Base-by-base conservation (phyloP, 2,329 filamentous ascomycete genomes). In the Alternaria postmessia region DNA sequence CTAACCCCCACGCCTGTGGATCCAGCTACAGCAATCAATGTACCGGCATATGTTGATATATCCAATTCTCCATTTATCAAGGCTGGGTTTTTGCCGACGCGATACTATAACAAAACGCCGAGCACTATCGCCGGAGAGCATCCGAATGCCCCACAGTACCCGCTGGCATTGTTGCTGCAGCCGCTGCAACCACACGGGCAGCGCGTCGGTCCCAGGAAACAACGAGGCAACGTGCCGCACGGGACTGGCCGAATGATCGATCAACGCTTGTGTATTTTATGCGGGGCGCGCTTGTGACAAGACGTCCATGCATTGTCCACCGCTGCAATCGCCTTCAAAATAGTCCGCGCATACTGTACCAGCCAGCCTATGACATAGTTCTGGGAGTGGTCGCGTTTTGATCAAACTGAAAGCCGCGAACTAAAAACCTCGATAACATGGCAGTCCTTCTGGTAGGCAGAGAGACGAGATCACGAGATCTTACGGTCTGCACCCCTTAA, bases 161-260 rank as follows among this genome's bases (percentile, higher is more conserved):
- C 48, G 59, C 55, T 65, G 60, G 60, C 32, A 26, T 36, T 22
- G n/a, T 42, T 24, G 46, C 20, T 34, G 46, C 48, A 49, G 49
- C 42, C 51, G 36, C 44, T 28, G 34, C 54, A 22, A 26, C 46
- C 48, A 56, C 51, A 38, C 51, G 42, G 38, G 42, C 36, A 54
- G 11, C 57, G 49, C 24, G 34, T 57, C 43, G 28, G 56, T 64
- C 64, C 61, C 43, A 64, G 55, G 53, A 64, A 64, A 34, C 57
- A 53, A 61, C 53, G 42, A 55, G 34, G 52, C 57, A 62, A 59
- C 53, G 51, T 60, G 64, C 62, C 53, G 59, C 42, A 56, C 64
- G 66, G 65, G 67, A 69, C 68, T 64, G 67, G 63, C 68, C 68
- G 69, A 60, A 58, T 71, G 66, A 68, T 74, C 66, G 52, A 63